Evolutionary conservation across 2,329 filamentous ascomycete species (phyloP).

Genomic region (Raffaelea albimanens): DNA sequence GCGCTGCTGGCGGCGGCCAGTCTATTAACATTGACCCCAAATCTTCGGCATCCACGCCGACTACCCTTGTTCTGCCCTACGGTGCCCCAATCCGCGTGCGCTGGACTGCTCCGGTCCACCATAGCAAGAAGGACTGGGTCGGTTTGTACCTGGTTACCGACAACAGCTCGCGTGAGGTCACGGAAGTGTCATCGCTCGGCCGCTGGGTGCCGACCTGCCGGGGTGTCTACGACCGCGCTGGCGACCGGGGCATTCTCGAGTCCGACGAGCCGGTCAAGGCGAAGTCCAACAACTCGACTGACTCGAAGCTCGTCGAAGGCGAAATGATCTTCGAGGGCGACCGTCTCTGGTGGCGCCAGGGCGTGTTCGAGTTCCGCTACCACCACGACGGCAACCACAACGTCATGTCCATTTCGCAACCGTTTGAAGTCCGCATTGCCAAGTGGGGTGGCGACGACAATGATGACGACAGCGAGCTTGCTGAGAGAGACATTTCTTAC

Average conservation of each 20-base stretch:
- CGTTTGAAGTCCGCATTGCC: slow-evolving; percentile 80
- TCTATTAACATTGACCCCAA: slow-evolving; percentile 45
- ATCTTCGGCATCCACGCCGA: too few relatives aligned
- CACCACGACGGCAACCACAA: slow-evolving; percentile 89
- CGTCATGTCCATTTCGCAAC: slow-evolving; percentile 87
- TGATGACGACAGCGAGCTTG: slow-evolving; percentile 26
- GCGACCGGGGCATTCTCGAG: slow-evolving; percentile 66
- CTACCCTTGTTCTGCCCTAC: slow-evolving; percentile 72
- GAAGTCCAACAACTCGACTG: slow-evolving; percentile 36
- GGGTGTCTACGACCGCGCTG: slow-evolving; percentile 65
- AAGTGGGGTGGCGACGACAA: slow-evolving; percentile 49
- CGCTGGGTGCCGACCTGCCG: slow-evolving; percentile 79
- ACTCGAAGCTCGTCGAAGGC: slow-evolving; percentile 57
- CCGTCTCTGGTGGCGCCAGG: slow-evolving; percentile 95
- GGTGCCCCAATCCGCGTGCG: slow-evolving; percentile 81
- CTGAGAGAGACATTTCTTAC: too few relatives aligned
- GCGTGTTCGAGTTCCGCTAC: slow-evolving; percentile 93
- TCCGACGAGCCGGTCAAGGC: slow-evolving; percentile 49
- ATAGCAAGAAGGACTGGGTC: slow-evolving; percentile 89
- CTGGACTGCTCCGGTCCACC: slow-evolving; percentile 82
- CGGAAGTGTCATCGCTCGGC: slow-evolving; percentile 75
- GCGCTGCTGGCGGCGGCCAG: slow-evolving; percentile 24
- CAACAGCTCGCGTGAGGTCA: slow-evolving; percentile 76
- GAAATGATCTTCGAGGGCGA: slow-evolving; percentile 85
- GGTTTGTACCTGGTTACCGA: slow-evolving; percentile 94